Percentiles rank a stretch among this genome's conserved stretches.
Conservation (phyloP, 306 rosid genomes). For the Vigna mungo region DNA sequence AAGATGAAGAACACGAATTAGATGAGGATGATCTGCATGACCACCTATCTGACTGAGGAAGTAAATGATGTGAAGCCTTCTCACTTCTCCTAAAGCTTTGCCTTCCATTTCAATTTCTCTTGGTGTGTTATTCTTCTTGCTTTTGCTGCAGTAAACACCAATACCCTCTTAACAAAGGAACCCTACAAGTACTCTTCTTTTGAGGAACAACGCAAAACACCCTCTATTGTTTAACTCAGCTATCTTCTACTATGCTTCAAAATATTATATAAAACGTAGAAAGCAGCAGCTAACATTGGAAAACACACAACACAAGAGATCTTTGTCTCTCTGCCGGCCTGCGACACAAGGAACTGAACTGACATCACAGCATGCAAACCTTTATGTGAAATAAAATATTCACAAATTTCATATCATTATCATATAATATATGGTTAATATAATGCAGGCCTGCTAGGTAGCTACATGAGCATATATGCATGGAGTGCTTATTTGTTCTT, state of each 20-base stretch:
- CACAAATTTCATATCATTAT: slow-evolving; percentile 9
- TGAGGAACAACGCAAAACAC: slow-evolving; percentile 38
- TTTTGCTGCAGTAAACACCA: slow-evolving; percentile 37
- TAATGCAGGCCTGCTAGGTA: slow-evolving; percentile 54
- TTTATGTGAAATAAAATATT: slow-evolving; percentile 40
- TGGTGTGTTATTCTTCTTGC: slow-evolving; percentile 9
- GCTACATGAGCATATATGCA: slow-evolving; percentile 38
- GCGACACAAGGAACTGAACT: slow-evolving; percentile 42
- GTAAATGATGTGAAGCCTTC: slow-evolving; percentile 77
- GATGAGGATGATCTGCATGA: slow-evolving; percentile 78
- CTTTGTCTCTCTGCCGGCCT: slow-evolving; percentile 78
- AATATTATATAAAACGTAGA: slow-evolving; percentile 44
- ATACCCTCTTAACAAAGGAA: slow-evolving; percentile 29
- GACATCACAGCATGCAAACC: slow-evolving; percentile 42
- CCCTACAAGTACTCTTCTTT: slow-evolving; percentile 49
- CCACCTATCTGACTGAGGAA: slow-evolving; percentile 72
- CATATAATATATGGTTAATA: slow-evolving; percentile 40
- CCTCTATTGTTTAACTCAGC: background rate
- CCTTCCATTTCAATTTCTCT: slow-evolving; percentile 56
- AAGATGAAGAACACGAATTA: slow-evolving; percentile 75
- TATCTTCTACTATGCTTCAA: slow-evolving; percentile 36
- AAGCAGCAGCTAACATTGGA: slow-evolving; percentile 41
- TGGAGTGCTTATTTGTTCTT: background rate
- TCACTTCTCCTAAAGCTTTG: slow-evolving; percentile 66
- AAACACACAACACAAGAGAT: slow-evolving; percentile 50